These are phyloP conservation scores for Arxiozyma telluris DNA, from an alignment of 1,139 yeast genomes.

Conservation along the genomic window DNA sequence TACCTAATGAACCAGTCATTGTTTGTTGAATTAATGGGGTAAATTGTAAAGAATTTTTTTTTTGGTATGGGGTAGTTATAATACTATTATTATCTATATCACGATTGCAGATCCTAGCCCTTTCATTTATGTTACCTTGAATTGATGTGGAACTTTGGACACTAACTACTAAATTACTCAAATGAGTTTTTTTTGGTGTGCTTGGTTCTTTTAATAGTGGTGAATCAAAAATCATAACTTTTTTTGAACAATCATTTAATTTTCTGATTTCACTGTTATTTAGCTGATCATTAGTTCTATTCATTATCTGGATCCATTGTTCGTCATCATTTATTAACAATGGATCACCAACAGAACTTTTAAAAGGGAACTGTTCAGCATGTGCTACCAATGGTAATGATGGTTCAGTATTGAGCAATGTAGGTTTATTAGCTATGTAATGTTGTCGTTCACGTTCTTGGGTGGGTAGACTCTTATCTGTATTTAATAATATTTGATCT, in stretches of 20 bases:
- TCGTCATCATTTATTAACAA: slow-evolving; percentile 20
- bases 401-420: slow-evolving; percentile 2
- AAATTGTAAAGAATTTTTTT: slow-evolving; percentile 11
- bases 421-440: background rate
- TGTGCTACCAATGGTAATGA: slow-evolving; percentile 3
- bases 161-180: background rate
- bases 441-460: background rate
- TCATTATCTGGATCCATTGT: slow-evolving; percentile 13
- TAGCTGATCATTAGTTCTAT: background rate
- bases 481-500: slow-evolving; percentile 21
- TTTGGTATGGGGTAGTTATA: background rate
- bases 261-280: background rate
- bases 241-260: background rate
- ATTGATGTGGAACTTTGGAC: background rate
- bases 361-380: slow-evolving; percentile 21
- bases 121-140: background rate
- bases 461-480: background rate
- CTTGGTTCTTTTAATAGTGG: background rate
- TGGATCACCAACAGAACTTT: slow-evolving; percentile 26
- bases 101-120: background rate
- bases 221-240: background rate
- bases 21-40: slow-evolving; percentile 27
- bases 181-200: background rate
- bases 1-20: slow-evolving; percentile 24
- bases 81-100: too few species aligned